Evolutionary conservation across 2,329 filamentous ascomycete genomes (phyloP), one percentile per base, ranked within the genome.

Genomic region (Sarocladium strictum): DNA sequence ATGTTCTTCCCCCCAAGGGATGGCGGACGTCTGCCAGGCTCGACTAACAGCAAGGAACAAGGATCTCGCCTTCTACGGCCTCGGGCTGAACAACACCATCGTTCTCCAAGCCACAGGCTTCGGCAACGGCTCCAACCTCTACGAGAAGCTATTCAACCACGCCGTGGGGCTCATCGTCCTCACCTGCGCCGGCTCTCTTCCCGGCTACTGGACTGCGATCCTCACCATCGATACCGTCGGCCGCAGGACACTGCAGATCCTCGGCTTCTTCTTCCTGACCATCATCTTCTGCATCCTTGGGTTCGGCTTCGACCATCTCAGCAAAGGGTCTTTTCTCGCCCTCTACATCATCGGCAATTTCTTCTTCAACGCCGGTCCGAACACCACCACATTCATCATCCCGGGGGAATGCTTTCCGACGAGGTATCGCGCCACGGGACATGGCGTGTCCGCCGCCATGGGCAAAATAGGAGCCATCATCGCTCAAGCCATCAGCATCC

Each of bases 191-290:
- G 89, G 89, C 35, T 84, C 87, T 14, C 81, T 93, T 3, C 89
- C 89, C 0, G 89, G 89, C 12, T 93, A 92, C 72, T 91, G 87
- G 87, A 78, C 86, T 10, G 87, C 87, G 1, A 81, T 92, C 26
- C 76, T 86, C 12, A 83, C 81, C 1, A 82, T 91, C 57, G 89
- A 93, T 67, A 89, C 80, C 1, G 61, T 92, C 15, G 89, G 89
- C 10, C 86, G 89, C 57, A 92, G 90, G 69, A 79, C 87, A 1
- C 85, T 94, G 24, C 90, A 90, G 66, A 67, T 87, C 2, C 64
- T 78, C 43, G 84, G 84, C 15, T 87, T 87, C 65, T 60, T 75
- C 2, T 63, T 86, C 15, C 72, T 88, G 3, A 86, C 83, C 2
- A 70, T 82, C 43, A 65, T 86, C 11, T 87, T 87, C 64, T 76